phyloP scores from a whole-genome alignment of 805 yeast genomes.

The Ogataea nonfermentans region DNA sequence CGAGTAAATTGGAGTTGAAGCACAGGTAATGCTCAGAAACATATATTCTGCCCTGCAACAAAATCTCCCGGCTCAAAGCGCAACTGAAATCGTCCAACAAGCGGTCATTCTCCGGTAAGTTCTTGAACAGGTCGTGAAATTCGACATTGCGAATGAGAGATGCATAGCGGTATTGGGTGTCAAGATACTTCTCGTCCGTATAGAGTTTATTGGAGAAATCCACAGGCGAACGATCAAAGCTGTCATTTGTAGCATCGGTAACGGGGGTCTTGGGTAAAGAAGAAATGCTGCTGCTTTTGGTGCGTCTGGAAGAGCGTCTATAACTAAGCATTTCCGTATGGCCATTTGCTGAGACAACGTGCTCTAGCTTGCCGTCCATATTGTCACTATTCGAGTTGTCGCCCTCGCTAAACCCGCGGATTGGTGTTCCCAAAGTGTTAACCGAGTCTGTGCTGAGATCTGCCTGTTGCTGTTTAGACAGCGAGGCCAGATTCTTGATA shows the following conservation, averaged over 20 bases:
- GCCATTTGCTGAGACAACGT: constrained; percentile 22
- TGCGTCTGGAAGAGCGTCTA: constrained; percentile 26
- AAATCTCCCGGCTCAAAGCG: constrained; percentile 82
- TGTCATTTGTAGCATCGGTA: constrained; percentile 14
- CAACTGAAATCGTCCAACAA: constrained; percentile 86
- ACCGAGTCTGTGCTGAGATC: constrained; percentile 21
- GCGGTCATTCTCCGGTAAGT: constrained; percentile 65
- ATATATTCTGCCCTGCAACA: constrained; percentile 84
- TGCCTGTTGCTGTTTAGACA: constrained; percentile 22
- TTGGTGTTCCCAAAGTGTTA: constrained; percentile 16
- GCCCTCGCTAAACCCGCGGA: constrained; percentile 6
- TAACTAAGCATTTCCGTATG: constrained; percentile 33
- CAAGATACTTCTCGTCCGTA: constrained; percentile 55
- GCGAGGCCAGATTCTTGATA: constrained; percentile 23
- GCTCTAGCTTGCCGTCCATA: constrained; percentile 19
- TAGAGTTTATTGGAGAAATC: constrained; percentile 44
- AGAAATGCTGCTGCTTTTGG: constrained; percentile 21
- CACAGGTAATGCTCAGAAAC: constrained; percentile 76
- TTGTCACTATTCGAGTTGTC: constrained; percentile 2
- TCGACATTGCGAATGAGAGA: constrained; percentile 62
- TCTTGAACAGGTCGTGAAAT: constrained; percentile 72
- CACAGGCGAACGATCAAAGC: constrained; percentile 16
- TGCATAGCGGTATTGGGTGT: constrained; percentile 64
- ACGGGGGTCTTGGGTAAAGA: constrained; percentile 23
- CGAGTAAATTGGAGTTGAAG: constrained; percentile 82